These are phyloP conservation scores for Ophiosphaerella herpotricha DNA, from an alignment of 2,329 filamentous ascomycete genomes.

Conservation along the genomic window DNA sequence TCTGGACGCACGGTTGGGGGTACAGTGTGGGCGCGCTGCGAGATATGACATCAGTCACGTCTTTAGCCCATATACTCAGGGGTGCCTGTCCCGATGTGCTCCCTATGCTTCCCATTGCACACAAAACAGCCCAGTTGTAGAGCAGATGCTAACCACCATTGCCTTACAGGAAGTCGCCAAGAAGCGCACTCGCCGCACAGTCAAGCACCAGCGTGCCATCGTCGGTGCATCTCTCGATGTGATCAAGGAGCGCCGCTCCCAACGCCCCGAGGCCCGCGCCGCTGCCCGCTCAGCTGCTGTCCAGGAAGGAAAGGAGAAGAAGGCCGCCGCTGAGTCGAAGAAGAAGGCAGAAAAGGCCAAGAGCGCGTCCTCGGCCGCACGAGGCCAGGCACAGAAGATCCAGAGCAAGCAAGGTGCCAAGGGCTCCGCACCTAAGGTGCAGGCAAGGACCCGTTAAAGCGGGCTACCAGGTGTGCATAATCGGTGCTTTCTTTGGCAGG, in stretches of 20 bases:
- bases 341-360: constrained; percentile 99
- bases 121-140: background rate
- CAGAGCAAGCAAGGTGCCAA: constrained; percentile 97
- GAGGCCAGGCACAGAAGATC: constrained; percentile 79
- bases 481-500: constrained; percentile 27
- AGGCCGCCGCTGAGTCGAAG: constrained; percentile 78
- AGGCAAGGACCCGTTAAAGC: constrained; percentile 81
- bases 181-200: constrained; percentile 97
- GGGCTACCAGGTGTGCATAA: constrained; percentile 26
- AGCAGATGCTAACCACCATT: constrained; percentile 25
- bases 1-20: constrained; percentile 4
- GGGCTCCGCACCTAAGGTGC: constrained; percentile 84
- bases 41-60: constrained; percentile 27
- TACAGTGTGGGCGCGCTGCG: constrained; percentile 6
- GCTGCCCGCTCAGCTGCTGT: constrained; percentile 89
- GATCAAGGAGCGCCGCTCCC: constrained; percentile 97
- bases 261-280: constrained; percentile 93
- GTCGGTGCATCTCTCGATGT: constrained; percentile 99
- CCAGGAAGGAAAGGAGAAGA: constrained; percentile 99
- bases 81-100: background rate
- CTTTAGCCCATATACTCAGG: constrained; percentile 3
- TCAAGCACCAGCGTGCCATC: constrained; percentile 99
- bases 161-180: constrained; percentile 90
- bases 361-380: constrained; percentile 72
- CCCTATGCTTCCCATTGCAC: background rate